These are phyloP conservation scores for Fusarium sp. DNA, from an alignment of 2,329 filamentous ascomycete genomes.

Conservation along the genomic window DNA sequence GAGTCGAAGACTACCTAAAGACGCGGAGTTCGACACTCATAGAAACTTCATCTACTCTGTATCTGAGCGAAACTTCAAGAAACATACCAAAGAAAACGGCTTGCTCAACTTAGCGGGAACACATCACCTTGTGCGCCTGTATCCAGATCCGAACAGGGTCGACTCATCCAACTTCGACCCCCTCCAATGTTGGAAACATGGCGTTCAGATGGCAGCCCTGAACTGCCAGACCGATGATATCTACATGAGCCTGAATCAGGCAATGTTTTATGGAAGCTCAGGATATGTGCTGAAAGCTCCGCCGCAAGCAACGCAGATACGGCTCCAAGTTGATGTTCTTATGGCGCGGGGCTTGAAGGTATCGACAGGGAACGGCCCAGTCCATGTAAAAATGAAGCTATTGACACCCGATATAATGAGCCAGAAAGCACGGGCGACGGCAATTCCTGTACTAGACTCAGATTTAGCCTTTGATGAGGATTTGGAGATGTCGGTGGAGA, in stretches of 20 bases:
- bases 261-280: slow-evolving; percentile 6
- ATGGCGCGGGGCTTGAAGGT: not conserved
- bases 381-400: not conserved
- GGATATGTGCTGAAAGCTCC: slow-evolving; percentile 7
- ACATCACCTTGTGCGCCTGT: slow-evolving; percentile 10
- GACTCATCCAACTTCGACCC: slow-evolving; percentile 28
- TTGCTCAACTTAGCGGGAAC: not conserved
- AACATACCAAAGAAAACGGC: not conserved
- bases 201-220: slow-evolving; percentile 22
- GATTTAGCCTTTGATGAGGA: not conserved
- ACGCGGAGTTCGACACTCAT: not conserved
- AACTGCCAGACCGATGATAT: slow-evolving; percentile 19
- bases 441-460: fast-evolving
- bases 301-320: not conserved
- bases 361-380: fast-evolving
- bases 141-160: slow-evolving; percentile 20
- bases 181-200: slow-evolving; percentile 6
- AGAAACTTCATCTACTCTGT: slow-evolving; percentile 20
- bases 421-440: not conserved
- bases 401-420: not conserved
- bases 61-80: slow-evolving; percentile 6
- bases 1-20: not conserved
- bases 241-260: slow-evolving; percentile 2
- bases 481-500: not conserved
- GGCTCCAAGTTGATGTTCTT: not conserved